Conservation (phyloP, 345 rosid genomes). For the Abelmoschus esculentus region DNA sequence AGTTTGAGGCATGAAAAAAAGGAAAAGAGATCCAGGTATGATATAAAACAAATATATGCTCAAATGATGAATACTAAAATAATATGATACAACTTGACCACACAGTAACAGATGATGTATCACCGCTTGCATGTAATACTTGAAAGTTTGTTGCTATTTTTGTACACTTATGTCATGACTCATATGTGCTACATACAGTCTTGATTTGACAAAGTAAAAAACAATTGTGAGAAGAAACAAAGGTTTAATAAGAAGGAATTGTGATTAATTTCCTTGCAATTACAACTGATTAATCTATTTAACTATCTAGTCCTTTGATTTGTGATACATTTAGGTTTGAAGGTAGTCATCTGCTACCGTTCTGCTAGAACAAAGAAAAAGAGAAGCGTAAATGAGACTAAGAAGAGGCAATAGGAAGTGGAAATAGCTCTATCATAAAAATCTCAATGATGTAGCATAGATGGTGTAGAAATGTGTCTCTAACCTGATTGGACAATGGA, state of each 20-base stretch:
- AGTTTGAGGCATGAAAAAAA: neutral
- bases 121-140: neutral
- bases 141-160: neutral
- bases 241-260: neutral
- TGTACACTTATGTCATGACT: neutral
- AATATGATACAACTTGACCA: neutral
- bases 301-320: neutral
- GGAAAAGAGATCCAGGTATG: neutral
- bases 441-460: slow-evolving; percentile 1
- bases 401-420: slow-evolving; percentile 1
- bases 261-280: neutral
- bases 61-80: neutral
- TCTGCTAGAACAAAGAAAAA: neutral
- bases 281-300: neutral
- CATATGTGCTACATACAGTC: neutral
- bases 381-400: neutral
- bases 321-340: neutral
- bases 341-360: neutral
- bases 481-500: slow-evolving; percentile 86
- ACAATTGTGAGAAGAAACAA: neutral
- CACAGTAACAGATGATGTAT: neutral
- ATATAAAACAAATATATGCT: neutral
- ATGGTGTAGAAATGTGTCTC: slow-evolving; percentile 3
- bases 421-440: slow-evolving; percentile 6
- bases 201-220: neutral